These are phyloP conservation scores for Arxiozyma slooffiae DNA, from an alignment of 1,139 yeast species.

Conservation along the genomic window DNA sequence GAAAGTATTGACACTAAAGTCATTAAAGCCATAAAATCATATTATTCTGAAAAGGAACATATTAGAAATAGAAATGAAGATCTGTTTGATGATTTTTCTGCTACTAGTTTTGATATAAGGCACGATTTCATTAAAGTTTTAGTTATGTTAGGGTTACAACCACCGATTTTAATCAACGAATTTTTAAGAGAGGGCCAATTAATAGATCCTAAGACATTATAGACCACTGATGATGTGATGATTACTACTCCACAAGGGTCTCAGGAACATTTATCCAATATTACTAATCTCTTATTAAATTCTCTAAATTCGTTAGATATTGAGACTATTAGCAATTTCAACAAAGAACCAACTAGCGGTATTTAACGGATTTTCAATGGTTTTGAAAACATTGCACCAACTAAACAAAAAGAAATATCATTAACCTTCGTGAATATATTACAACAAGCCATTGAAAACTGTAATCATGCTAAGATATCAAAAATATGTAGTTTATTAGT, in stretches of 20 bases:
- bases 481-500: slow-evolving; percentile 23
- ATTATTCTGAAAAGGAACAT: slow-evolving; percentile 28
- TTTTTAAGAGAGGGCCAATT: slow-evolving; percentile 39
- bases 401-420: slow-evolving; percentile 37
- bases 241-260: slow-evolving; percentile 25
- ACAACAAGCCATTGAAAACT: slow-evolving; percentile 34
- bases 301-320: slow-evolving; percentile 46
- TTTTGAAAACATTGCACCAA: slow-evolving; percentile 36
- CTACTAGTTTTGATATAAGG: slow-evolving; percentile 42
- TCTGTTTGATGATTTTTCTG: slow-evolving; percentile 37
- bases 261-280: slow-evolving; percentile 21
- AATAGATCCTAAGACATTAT: slow-evolving; percentile 29
- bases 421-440: slow-evolving; percentile 31
- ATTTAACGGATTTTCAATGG: slow-evolving; percentile 35
- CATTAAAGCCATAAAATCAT: slow-evolving; percentile 27
- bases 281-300: slow-evolving; percentile 29
- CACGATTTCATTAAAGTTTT: slow-evolving; percentile 49
- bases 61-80: slow-evolving; percentile 27
- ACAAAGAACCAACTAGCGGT: slow-evolving; percentile 18
- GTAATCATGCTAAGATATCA: slow-evolving; percentile 18
- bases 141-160: slow-evolving; percentile 37
- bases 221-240: slow-evolving; percentile 24
- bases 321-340: slow-evolving; percentile 36
- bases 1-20: slow-evolving; percentile 29
- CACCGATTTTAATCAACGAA: slow-evolving; percentile 36